Conservation (phyloP, 306 rosid genomes). For the Lathyrus sativus region DNA sequence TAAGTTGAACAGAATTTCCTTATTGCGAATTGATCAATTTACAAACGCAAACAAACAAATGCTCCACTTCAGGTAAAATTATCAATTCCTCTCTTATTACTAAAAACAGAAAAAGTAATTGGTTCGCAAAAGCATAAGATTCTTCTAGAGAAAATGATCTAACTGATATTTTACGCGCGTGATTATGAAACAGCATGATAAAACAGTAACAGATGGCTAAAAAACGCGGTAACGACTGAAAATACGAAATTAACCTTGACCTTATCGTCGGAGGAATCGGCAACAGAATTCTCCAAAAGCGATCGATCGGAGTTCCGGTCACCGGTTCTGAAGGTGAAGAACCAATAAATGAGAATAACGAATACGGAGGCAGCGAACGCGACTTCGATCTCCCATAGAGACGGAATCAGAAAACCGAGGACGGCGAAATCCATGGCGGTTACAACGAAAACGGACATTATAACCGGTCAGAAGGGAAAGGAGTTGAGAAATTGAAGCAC, state of each 20-base stretch:
- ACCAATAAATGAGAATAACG: slow-evolving; percentile 64
- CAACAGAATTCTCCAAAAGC: slow-evolving; percentile 47
- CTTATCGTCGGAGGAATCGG: slow-evolving; percentile 48
- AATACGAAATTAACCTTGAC: slow-evolving; percentile 57
- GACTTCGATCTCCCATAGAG: slow-evolving; percentile 87
- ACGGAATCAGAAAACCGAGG: slow-evolving; percentile 66
- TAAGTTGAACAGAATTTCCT: slow-evolving; percentile 13
- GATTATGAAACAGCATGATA: slow-evolving; percentile 10
- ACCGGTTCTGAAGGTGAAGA: slow-evolving; percentile 54
- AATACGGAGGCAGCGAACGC: slow-evolving; percentile 70
- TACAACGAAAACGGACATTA: slow-evolving; percentile 7
- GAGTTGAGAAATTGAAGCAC: neutral
- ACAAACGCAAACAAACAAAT: slow-evolving; percentile 1
- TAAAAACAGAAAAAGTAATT: neutral
- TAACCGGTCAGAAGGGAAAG: slow-evolving; percentile 28
- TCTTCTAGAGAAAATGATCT: neutral
- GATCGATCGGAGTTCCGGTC: slow-evolving; percentile 50
- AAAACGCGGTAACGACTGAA: neutral
- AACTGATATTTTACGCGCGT: neutral
- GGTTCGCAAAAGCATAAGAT: slow-evolving; percentile 5
- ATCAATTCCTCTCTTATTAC: slow-evolving; percentile 5
- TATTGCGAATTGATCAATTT: neutral
- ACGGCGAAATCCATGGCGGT: slow-evolving; percentile 50
- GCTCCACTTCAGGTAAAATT: slow-evolving; percentile 1
- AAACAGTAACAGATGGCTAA: neutral